phyloP scores from a whole-genome alignment of 495 filamentous ascomycete species.

The Trichoderma reesei region DNA sequence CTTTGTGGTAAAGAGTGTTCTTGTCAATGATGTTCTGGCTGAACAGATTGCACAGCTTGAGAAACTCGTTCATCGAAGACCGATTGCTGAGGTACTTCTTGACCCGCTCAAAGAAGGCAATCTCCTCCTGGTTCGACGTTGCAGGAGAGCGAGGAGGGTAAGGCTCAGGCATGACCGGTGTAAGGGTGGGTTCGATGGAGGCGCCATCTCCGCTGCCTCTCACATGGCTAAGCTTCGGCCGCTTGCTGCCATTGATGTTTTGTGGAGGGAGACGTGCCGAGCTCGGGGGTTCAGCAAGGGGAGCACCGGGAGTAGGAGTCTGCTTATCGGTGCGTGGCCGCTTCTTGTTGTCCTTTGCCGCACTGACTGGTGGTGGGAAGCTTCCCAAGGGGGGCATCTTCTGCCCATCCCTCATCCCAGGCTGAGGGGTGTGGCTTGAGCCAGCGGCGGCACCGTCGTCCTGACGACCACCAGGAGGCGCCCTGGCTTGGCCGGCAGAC shows the following conservation, averaged over 20 bases:
- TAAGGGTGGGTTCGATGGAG: constrained; percentile 75
- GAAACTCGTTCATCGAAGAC: constrained; percentile 81
- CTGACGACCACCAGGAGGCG: constrained; percentile 55
- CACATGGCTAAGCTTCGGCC: constrained; percentile 55
- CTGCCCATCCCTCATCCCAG: constrained; percentile 35
- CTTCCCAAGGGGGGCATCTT: constrained; percentile 92
- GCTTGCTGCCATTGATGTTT: constrained; percentile 36
- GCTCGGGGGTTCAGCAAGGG: constrained; percentile 25
- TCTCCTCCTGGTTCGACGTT: constrained; percentile 57
- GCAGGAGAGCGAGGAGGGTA: constrained; percentile 62
- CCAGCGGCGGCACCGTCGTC: constrained; percentile 46
- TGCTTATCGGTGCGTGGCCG: constrained; percentile 37
- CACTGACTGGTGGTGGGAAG: constrained; percentile 75
- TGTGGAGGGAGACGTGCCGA: constrained; percentile 27
- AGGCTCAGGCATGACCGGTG: constrained; percentile 78
- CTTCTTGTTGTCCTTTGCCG: constrained; percentile 72
- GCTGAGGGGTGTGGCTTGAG: constrained; percentile 38
- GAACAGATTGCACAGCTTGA: constrained; percentile 92
- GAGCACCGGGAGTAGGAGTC: constrained; percentile 18
- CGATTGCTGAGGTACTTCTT: constrained; percentile 95
- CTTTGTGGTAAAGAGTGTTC: constrained; percentile 68
- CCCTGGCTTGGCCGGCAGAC: constrained; percentile 82
- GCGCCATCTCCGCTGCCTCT: constrained; percentile 52
- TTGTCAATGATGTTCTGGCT: constrained; percentile 83
- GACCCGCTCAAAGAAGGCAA: constrained; percentile 89